phyloP scores from a whole-genome alignment of 2,329 filamentous ascomycete genomes.

The Eutypella sp. region DNA sequence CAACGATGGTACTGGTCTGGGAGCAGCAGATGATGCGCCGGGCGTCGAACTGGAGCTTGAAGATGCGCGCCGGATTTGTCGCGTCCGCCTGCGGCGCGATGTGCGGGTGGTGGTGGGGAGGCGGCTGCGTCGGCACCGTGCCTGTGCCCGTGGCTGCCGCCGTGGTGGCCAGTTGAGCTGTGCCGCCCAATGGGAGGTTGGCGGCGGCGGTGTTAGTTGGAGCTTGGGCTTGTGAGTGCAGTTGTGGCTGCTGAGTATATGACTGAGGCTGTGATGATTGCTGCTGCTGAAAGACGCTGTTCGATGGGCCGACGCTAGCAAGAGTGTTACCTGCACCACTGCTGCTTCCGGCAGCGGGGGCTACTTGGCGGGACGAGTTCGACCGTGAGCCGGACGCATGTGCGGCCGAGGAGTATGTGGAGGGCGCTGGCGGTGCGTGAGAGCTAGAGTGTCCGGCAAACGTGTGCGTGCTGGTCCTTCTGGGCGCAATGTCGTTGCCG shows the following conservation, averaged over 20 bases:
- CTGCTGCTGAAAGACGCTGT: constrained; percentile 1
- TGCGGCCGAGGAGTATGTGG: not conserved
- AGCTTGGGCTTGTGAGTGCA: not conserved
- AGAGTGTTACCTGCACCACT: constrained; percentile 5
- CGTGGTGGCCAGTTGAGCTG: not conserved
- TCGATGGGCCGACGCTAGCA: not conserved
- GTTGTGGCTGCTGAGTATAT: constrained; percentile 4
- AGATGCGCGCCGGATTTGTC: constrained; percentile 60
- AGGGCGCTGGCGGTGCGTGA: not conserved
- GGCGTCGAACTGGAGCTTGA: constrained; percentile 95
- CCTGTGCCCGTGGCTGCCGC: constrained; percentile 16
- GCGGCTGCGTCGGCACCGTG: constrained; percentile 12
- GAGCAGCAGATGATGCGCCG: constrained; percentile 91
- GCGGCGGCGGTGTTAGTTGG: constrained; percentile 5
- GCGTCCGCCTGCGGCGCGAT: constrained; percentile 36
- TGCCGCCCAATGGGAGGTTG: too few relatives aligned
- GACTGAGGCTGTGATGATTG: constrained; percentile 3
- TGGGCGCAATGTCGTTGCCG: constrained; percentile 3
- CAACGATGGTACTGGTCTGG: constrained; percentile 85
- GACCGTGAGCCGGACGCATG: not conserved
- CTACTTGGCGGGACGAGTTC: not conserved
- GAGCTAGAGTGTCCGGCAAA: not conserved
- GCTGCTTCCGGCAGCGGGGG: not conserved
- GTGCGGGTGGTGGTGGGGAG: constrained; percentile 38
- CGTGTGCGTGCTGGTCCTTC: not conserved